Conservation (phyloP, 1,284 basidiomycete genomes). For the Sparassis latifolia region DNA sequence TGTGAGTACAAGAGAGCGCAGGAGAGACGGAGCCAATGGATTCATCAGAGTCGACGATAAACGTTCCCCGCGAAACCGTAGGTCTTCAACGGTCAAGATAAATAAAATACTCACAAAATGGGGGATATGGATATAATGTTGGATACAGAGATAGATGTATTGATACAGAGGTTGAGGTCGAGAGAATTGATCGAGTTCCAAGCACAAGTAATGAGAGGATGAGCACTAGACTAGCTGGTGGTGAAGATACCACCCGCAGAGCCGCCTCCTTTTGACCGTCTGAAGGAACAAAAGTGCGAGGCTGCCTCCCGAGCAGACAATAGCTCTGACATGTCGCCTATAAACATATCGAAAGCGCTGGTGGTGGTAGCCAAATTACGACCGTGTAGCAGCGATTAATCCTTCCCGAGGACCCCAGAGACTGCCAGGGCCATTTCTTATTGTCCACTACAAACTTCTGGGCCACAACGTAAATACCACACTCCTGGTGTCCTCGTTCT, state of each 20-base stretch:
- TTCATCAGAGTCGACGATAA: too few species aligned
- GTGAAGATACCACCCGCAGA: conserved; percentile 5
- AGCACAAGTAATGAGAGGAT: conserved; percentile 1
- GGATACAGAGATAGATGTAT: not conserved
- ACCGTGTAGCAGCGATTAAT: too few species aligned
- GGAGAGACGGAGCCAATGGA: too few species aligned
- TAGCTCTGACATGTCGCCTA: conserved; percentile 17
- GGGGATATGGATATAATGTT: not conserved
- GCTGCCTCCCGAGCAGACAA: conserved; percentile 12
- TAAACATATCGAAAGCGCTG: conserved; percentile 15
- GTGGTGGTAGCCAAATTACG: too few species aligned
- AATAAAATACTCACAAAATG: not conserved
- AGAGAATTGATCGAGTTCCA: conserved; percentile 3
- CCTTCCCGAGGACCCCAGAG: too few species aligned
- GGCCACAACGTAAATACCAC: too few species aligned
- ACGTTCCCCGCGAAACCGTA: too few species aligned
- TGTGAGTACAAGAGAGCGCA: too few species aligned
- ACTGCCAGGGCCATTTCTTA: too few species aligned
- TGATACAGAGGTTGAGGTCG: not conserved
- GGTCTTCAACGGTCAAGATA: not conserved
- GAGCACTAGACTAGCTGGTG: conserved; percentile 23
- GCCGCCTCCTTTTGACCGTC: conserved; percentile 13
- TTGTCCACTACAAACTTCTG: too few species aligned
- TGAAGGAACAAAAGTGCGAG: conserved; percentile 19
- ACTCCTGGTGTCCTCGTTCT: conserved; percentile 8